phyloP scores from a whole-genome alignment of 176 grass and related monocot species.

The Carex scoparia region DNA sequence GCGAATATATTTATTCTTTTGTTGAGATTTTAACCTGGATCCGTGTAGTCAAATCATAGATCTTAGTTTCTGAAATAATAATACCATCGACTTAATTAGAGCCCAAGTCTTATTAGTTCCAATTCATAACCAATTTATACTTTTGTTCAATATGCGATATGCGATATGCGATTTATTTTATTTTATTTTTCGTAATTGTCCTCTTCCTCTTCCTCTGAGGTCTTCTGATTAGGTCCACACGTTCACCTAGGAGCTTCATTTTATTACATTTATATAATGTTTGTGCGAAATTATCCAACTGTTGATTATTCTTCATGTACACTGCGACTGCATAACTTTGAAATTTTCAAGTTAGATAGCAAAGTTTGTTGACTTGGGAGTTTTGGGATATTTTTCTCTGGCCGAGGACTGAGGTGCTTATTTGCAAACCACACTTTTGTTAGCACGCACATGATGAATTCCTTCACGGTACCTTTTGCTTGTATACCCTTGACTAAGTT shows the following conservation, averaged over 20 bases:
- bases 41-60: not conserved
- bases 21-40: not conserved
- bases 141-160: not conserved
- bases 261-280: no score
- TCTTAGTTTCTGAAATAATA: not conserved
- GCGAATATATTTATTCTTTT: not conserved
- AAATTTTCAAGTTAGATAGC: constrained; percentile 12
- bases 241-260: no score
- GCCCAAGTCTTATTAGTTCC: not conserved
- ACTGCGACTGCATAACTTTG: not conserved
- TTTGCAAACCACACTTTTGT: not conserved
- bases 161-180: no score
- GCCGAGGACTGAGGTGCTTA: not conserved
- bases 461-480: constrained; percentile 1
- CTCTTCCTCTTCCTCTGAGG: not conserved
- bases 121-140: not conserved
- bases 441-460: not conserved
- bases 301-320: not conserved
- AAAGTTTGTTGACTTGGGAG: constrained; percentile 15
- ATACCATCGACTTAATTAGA: not conserved
- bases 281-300: not conserved
- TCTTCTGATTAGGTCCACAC: not conserved
- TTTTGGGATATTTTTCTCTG: constrained; percentile 4
- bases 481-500: not conserved
- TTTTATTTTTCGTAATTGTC: not conserved